Conservation (phyloP, 83 land plant genomes). For the Larix sibirica region DNA sequence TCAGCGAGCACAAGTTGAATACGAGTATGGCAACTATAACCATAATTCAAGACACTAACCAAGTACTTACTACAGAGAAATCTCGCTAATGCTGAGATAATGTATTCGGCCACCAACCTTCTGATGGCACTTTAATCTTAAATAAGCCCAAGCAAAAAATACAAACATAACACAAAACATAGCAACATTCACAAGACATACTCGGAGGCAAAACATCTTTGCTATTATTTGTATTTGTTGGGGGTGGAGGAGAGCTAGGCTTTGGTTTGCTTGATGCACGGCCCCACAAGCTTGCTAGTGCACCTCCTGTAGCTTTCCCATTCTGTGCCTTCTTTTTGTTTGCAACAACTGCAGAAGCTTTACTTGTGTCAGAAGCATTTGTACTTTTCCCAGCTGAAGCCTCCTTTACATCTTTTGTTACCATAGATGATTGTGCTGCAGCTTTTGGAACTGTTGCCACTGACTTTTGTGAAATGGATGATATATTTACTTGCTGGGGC, state of each 20-base stretch:
- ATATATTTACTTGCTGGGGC: no score
- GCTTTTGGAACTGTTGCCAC: slow-evolving; percentile 19
- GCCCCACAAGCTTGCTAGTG: slow-evolving; percentile 82
- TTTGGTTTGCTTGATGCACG: slow-evolving; percentile 77
- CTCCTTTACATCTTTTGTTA: slow-evolving; percentile 21
- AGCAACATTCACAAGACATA: slow-evolving; percentile 6
- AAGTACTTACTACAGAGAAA: background rate
- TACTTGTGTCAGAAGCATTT: slow-evolving; percentile 16
- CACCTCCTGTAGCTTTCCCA: slow-evolving; percentile 39
- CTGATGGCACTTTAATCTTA: background rate
- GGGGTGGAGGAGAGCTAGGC: slow-evolving; percentile 20
- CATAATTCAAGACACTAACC: background rate
- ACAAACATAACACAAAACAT: background rate
- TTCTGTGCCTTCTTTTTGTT: slow-evolving; percentile 49
- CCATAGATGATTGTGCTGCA: slow-evolving; percentile 11
- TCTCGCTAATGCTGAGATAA: background rate
- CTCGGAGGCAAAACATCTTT: slow-evolving; percentile 5
- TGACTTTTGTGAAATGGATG: slow-evolving; percentile 8
- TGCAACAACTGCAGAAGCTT: slow-evolving; percentile 21
- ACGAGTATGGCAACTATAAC: background rate
- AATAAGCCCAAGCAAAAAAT: background rate
- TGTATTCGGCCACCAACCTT: no score
- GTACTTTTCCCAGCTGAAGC: slow-evolving; percentile 5
- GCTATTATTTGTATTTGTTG: slow-evolving; percentile 11
- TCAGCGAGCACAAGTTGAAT: no score